These are phyloP conservation scores for Phytophthora citricola DNA, from an alignment of 352 stramenopile genomes.

Conservation along the genomic window DNA sequence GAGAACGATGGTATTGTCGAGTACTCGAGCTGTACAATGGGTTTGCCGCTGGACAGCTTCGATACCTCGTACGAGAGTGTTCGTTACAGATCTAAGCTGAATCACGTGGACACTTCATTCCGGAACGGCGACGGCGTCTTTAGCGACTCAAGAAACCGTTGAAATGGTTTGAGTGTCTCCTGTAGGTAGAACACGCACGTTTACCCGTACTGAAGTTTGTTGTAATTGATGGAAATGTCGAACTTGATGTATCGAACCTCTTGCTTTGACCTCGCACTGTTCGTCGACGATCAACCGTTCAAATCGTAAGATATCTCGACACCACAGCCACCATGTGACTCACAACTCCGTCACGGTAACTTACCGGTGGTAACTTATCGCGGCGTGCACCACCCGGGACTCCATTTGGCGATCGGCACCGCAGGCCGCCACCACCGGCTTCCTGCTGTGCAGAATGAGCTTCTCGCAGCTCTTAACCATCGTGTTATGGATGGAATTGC, in stretches of 20 bases:
- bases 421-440: background rate
- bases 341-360: no score
- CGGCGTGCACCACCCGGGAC: background rate
- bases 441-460: constrained; percentile 4
- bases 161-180: constrained; percentile 76
- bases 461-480: constrained; percentile 1
- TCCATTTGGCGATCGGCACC: constrained; percentile 13
- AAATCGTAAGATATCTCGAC: constrained; percentile 18
- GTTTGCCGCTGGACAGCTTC: constrained; percentile 40
- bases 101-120: constrained; percentile 68
- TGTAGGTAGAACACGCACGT: constrained; percentile 33
- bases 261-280: no score
- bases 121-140: constrained; percentile 64
- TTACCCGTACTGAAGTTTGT: constrained; percentile 17
- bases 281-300: background rate
- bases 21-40: constrained; percentile 52
- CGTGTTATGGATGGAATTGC: background rate
- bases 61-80: constrained; percentile 40
- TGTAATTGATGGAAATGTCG: constrained; percentile 22
- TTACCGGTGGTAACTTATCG: no score
- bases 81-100: constrained; percentile 58
- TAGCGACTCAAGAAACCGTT: constrained; percentile 57
- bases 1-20: constrained; percentile 61
- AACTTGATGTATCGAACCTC: background rate
- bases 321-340: constrained; percentile 1